Conservation (phyloP, 129 eudicot species). For the Sambucus nigra region DNA sequence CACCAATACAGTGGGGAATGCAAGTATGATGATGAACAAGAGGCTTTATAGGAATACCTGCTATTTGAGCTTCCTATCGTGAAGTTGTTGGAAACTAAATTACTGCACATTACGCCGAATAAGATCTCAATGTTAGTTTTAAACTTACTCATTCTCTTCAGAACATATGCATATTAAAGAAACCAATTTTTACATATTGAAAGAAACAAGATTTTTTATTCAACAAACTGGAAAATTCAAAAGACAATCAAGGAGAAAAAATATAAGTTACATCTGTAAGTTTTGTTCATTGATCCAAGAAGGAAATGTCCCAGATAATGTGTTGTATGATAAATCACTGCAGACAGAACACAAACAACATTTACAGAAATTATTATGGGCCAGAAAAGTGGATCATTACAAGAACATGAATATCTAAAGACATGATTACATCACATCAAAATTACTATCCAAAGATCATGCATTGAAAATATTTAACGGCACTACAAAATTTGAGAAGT, state of each 20-base stretch:
- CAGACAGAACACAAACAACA: constrained; percentile 12
- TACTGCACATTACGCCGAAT: constrained; percentile 35
- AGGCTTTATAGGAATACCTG: constrained; percentile 23
- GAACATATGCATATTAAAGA: neutral
- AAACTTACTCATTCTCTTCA: too few species aligned
- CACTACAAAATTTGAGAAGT: too few species aligned
- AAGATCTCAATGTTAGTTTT: constrained; percentile 8
- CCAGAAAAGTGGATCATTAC: too few species aligned
- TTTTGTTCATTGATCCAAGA: constrained; percentile 45
- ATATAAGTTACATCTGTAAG: constrained; percentile 51
- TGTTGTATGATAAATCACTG: constrained; percentile 85
- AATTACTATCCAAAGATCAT: too few species aligned
- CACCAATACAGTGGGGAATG: too few species aligned
- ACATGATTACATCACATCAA: too few species aligned
- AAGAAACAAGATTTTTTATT: neutral
- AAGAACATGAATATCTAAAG: too few species aligned
- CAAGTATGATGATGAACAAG: too few species aligned
- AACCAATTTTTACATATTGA: neutral
- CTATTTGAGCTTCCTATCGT: constrained; percentile 26
- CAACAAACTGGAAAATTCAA: neutral
- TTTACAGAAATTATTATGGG: too few species aligned
- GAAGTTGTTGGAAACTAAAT: constrained; percentile 79
- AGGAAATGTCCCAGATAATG: constrained; percentile 71
- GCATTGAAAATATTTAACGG: neutral
- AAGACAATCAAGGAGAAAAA: neutral